A percentile compares a stretch with the other conserved stretches of the same genome.
These are phyloP conservation scores for Xylaria sp. DNA, from an alignment of 2,329 filamentous ascomycete species.

Conservation along the genomic window DNA sequence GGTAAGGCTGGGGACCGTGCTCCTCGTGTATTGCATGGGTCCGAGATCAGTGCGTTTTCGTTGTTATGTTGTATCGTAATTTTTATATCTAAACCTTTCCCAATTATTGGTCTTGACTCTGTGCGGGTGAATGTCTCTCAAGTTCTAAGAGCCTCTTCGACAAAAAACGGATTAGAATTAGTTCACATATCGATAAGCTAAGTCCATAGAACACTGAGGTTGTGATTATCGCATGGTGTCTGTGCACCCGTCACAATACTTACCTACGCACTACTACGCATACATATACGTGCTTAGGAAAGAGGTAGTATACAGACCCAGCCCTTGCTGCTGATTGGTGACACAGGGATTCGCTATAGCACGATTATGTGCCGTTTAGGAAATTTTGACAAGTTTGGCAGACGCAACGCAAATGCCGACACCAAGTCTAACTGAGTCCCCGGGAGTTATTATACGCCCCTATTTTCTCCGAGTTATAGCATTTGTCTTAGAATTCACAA, in stretches of 20 bases:
- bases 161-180: too few species aligned
- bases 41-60: neutral
- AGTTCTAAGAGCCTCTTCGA: neutral
- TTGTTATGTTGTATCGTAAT: neutral
- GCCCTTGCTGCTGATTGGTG: neutral
- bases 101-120: neutral
- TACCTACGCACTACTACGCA: too few species aligned
- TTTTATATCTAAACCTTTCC: neutral
- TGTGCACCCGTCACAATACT: neutral
- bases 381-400: neutral
- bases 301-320: neutral
- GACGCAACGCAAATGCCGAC: neutral
- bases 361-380: neutral
- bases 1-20: neutral
- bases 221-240: neutral
- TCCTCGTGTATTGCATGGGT: conserved; percentile 1
- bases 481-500: neutral
- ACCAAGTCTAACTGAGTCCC: neutral
- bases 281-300: too few species aligned
- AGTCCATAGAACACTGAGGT: neutral
- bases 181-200: neutral
- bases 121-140: neutral
- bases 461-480: neutral
- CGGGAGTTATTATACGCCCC: neutral
- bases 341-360: neutral